A percentile compares a stretch with the other conserved stretches of the same genome.
phyloP scores from a whole-genome alignment of 805 yeast genomes.

The Saccharomycopsis fodiens region DNA sequence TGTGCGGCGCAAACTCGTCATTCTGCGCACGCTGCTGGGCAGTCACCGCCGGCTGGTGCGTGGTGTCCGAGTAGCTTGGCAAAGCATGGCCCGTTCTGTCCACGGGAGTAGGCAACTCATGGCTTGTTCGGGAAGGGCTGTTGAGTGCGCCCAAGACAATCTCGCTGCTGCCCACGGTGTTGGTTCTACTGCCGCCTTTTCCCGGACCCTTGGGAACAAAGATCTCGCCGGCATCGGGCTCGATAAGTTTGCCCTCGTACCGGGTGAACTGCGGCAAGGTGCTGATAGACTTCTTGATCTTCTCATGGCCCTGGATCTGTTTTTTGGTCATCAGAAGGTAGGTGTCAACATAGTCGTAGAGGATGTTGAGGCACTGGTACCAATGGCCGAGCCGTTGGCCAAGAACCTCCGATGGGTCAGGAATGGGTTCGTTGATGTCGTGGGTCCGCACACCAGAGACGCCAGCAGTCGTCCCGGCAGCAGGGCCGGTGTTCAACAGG shows the following conservation, averaged over 20 bases:
- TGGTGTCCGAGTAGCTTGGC: conserved; percentile 12
- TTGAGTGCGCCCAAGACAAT: conserved; percentile 18
- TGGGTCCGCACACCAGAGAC: conserved; percentile 4
- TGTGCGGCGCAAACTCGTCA: conserved; percentile 17
- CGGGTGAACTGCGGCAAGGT: conserved; percentile 19
- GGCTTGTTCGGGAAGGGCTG: background rate
- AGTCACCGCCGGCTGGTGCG: conserved; percentile 2
- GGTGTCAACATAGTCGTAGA: conserved; percentile 19
- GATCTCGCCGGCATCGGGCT: conserved; percentile 6
- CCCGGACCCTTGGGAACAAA: conserved; percentile 10
- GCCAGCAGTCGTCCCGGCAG: too few relatives aligned
- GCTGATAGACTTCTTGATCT: conserved; percentile 17
- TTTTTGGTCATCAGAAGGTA: conserved; percentile 17
- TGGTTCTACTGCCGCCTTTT: conserved; percentile 6
- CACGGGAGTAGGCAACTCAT: background rate
- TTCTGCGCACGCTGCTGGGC: background rate
- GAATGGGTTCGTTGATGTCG: conserved; percentile 19
- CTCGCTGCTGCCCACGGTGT: conserved; percentile 21
- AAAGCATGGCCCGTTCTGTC: conserved; percentile 3
- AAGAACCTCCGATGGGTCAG: conserved; percentile 16
- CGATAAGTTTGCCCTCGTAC: conserved; percentile 14
- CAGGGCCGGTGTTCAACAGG: background rate
- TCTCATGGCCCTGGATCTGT: conserved; percentile 18
- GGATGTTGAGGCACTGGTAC: conserved; percentile 15
- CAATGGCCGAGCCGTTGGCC: conserved; percentile 16